Evolutionary conservation across 305 asterid species (phyloP).

Genomic region (Fraxinus angustifolia): DNA sequence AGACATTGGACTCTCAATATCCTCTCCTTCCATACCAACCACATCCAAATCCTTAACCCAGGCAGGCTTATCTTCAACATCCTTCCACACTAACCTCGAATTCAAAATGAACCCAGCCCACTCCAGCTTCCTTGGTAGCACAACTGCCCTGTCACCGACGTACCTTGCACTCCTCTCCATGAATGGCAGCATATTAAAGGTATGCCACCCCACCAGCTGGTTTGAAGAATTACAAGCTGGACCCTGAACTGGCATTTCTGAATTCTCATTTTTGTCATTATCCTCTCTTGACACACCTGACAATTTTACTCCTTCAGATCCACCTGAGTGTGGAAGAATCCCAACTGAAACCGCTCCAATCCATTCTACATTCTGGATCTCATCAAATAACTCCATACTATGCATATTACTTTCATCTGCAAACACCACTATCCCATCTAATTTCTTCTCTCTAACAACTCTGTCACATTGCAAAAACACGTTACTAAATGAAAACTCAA

Average conservation of each 20-base stretch:
- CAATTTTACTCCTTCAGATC: conserved; percentile 45
- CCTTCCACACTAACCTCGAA: conserved; percentile 79
- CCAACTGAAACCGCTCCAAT: conserved; percentile 81
- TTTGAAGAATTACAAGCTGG: conserved; percentile 82
- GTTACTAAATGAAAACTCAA: conserved; percentile 24
- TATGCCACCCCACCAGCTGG: conserved; percentile 84
- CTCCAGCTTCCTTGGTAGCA: conserved; percentile 83
- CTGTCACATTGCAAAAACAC: conserved; percentile 41
- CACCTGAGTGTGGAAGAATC: conserved; percentile 63
- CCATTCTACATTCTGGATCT: conserved; percentile 88
- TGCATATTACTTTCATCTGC: conserved; percentile 97
- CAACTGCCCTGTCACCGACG: conserved; percentile 77
- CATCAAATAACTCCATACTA: conserved; percentile 81
- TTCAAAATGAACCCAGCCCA: conserved; percentile 91
- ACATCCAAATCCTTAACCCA: conserved; percentile 77
- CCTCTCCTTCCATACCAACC: conserved; percentile 45
- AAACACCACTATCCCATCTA: conserved; percentile 87
- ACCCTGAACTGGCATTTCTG: conserved; percentile 71
- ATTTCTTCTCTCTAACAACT: conserved; percentile 59
- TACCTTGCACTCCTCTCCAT: conserved; percentile 61
- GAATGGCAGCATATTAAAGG: conserved; percentile 45
- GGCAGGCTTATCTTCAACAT: conserved; percentile 49
- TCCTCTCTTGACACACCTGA: conserved; percentile 35
- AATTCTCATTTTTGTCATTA: conserved; percentile 37
- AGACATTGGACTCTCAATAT: conserved; percentile 66